Evolutionary conservation across 2,329 filamentous ascomycete species (phyloP).

Genomic region (Myrmaecium sp.): DNA sequence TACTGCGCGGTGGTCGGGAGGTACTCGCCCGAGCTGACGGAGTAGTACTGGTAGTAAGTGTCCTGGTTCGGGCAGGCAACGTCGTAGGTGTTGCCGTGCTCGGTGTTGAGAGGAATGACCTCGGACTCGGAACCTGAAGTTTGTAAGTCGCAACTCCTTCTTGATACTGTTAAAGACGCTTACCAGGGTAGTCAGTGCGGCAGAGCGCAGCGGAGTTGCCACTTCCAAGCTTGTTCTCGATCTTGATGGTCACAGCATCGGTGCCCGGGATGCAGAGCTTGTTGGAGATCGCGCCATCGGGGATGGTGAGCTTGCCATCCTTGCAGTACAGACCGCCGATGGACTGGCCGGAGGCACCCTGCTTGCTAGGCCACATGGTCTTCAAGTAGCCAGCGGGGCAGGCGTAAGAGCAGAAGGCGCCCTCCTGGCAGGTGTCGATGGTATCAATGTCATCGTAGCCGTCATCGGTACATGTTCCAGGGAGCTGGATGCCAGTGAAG

Average conservation of each 20-base stretch:
- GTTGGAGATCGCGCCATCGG: conserved; percentile 32
- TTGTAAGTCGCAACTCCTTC: conserved; percentile 3
- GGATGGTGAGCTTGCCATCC: conserved; percentile 60
- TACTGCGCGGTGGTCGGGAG: conserved; percentile 95
- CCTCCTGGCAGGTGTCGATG: conserved; percentile 45
- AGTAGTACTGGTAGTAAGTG: conserved; percentile 64
- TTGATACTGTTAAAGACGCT: conserved; percentile 6
- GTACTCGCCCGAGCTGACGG: no score
- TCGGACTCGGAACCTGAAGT: conserved; percentile 55
- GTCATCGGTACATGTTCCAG: conserved; percentile 16
- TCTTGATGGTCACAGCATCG: conserved; percentile 43
- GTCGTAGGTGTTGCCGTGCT: conserved; percentile 39
- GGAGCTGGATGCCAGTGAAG: conserved; percentile 61
- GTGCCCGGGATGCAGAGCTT: conserved; percentile 62
- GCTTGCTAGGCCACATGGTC: conserved; percentile 67
- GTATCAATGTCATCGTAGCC: conserved; percentile 40
- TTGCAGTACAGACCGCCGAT: conserved; percentile 79
- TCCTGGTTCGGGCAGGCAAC: conserved; percentile 60
- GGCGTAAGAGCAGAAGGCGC: conserved; percentile 75
- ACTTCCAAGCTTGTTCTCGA: conserved; percentile 58
- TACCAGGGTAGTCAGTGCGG: conserved; percentile 90
- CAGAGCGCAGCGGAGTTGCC: conserved; percentile 53
- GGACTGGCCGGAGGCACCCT: conserved; percentile 68
- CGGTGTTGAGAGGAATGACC: conserved; percentile 56
- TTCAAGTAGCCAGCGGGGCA: conserved; percentile 89